Conservation (phyloP, 352 stramenopile species). For the Globisporangium cylindrosporum region DNA sequence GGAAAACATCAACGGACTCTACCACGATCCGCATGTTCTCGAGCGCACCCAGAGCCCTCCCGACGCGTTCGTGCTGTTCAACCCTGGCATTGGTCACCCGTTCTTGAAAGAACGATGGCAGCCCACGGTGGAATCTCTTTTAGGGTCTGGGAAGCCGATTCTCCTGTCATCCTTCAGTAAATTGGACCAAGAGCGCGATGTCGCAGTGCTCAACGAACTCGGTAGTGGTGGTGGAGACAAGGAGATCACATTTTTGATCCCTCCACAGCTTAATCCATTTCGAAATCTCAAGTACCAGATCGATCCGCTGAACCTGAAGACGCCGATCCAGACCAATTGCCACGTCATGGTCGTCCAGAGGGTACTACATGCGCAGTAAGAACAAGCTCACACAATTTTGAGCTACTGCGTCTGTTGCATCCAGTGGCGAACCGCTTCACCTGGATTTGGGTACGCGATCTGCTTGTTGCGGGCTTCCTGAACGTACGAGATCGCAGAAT, state of each 20-base stretch:
- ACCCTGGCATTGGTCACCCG: constrained; percentile 64
- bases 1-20: constrained; percentile 46
- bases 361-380: background rate
- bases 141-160: constrained; percentile 41
- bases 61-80: constrained; percentile 70
- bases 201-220: constrained; percentile 41
- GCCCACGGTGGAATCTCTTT: constrained; percentile 46
- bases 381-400: background rate
- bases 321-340: constrained; percentile 55
- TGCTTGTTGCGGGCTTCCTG: constrained; percentile 39
- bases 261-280: constrained; percentile 55
- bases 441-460: constrained; percentile 34
- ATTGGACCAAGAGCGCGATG: constrained; percentile 56
- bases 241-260: constrained; percentile 29
- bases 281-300: constrained; percentile 56
- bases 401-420: constrained; percentile 69
- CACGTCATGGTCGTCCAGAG: constrained; percentile 51
- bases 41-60: constrained; percentile 21
- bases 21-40: constrained; percentile 36
- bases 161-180: constrained; percentile 68
- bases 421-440: constrained; percentile 65
- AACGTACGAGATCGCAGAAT: constrained; percentile 58
- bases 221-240: constrained; percentile 4
- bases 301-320: constrained; percentile 29
- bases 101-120: constrained; percentile 44